phyloP scores from a whole-genome alignment of 2,329 filamentous ascomycete genomes.

The Cyphellophora attinorum region DNA sequence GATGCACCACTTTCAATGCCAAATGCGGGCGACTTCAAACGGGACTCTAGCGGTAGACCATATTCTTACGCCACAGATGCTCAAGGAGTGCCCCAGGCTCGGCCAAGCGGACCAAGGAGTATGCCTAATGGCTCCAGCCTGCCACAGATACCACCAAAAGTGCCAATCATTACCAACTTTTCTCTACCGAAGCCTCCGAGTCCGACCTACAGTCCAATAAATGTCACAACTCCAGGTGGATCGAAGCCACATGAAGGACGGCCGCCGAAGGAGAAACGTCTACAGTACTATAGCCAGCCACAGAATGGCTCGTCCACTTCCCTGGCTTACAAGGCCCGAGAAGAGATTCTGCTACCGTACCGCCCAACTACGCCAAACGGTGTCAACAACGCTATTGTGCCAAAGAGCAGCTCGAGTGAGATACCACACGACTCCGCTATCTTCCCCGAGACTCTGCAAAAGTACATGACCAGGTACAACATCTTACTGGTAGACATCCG shows the following conservation, averaged over 20 bases:
- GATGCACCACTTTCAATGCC: constrained; percentile 12
- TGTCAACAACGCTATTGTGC: constrained; percentile 25
- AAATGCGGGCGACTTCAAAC: constrained; percentile 13
- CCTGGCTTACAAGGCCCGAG: constrained; percentile 26
- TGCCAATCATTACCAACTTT: constrained; percentile 25
- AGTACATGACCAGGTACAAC: constrained; percentile 55
- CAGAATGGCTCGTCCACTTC: constrained; percentile 24
- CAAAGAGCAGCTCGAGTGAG: constrained; percentile 35
- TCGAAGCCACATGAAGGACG: constrained; percentile 31
- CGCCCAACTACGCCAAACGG: constrained; percentile 35
- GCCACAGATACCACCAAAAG: constrained; percentile 31
- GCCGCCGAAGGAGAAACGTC: constrained; percentile 18
- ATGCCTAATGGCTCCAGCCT: constrained; percentile 25
- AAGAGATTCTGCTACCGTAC: constrained; percentile 28
- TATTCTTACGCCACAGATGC: constrained; percentile 1
- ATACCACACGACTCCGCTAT: constrained; percentile 52
- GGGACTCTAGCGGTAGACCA: constrained; percentile 4
- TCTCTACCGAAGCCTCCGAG: constrained; percentile 37
- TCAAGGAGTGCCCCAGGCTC: constrained; percentile 17
- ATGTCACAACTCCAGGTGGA: constrained; percentile 28
- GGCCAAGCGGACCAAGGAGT: constrained; percentile 32
- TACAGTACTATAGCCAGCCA: constrained; percentile 26
- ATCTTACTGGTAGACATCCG: constrained; percentile 82
- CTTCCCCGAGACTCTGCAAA: constrained; percentile 59
- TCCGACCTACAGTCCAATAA: constrained; percentile 39